Conservation (phyloP, 2,329 filamentous ascomycete genomes). For the Neonectria hederae region DNA sequence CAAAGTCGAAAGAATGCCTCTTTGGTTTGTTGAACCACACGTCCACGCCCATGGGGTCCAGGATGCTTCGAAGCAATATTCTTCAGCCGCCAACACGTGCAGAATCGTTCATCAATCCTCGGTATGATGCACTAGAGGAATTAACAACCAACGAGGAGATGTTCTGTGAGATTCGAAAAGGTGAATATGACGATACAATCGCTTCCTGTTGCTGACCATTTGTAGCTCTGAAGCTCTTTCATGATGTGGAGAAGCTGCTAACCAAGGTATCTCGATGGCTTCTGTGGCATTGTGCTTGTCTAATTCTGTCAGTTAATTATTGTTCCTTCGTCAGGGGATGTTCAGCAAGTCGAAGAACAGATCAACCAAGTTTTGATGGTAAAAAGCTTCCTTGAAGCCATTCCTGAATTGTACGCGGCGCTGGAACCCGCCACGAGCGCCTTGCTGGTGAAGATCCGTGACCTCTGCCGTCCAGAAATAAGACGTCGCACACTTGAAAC, state of each 20-base stretch:
- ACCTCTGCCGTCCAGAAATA: conserved; percentile 72
- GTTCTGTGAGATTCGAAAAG: conserved; percentile 79
- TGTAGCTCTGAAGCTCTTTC: conserved; percentile 74
- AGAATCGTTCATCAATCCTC: conserved; percentile 70
- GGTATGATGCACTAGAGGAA: conserved; percentile 87
- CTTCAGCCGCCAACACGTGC: conserved; percentile 84
- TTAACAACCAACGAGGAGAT: conserved; percentile 84
- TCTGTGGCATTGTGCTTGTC: not conserved
- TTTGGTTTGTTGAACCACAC: conserved; percentile 89
- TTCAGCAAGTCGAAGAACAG: conserved; percentile 78
- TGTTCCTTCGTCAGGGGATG: conserved; percentile 71
- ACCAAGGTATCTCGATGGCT: conserved; percentile 65
- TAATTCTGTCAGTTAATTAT: conserved; percentile 71
- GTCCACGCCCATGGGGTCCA: conserved; percentile 85
- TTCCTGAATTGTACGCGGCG: conserved; percentile 74
- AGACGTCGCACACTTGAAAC: conserved; percentile 68
- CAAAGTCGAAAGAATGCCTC: conserved; percentile 82
- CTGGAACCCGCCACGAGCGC: conserved; percentile 70
- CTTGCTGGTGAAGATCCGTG: conserved; percentile 73
- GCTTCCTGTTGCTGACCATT: not conserved
- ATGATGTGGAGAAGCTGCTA: conserved; percentile 82
- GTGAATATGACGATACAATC: conserved; percentile 50
- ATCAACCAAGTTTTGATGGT: conserved; percentile 89
- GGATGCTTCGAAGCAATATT: conserved; percentile 85
- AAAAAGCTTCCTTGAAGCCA: conserved; percentile 79